A percentile compares a stretch with the other conserved stretches of the same genome.
Evolutionary conservation across 2,329 filamentous ascomycete species (phyloP).

Genomic region (Xylariaceae sp.): DNA sequence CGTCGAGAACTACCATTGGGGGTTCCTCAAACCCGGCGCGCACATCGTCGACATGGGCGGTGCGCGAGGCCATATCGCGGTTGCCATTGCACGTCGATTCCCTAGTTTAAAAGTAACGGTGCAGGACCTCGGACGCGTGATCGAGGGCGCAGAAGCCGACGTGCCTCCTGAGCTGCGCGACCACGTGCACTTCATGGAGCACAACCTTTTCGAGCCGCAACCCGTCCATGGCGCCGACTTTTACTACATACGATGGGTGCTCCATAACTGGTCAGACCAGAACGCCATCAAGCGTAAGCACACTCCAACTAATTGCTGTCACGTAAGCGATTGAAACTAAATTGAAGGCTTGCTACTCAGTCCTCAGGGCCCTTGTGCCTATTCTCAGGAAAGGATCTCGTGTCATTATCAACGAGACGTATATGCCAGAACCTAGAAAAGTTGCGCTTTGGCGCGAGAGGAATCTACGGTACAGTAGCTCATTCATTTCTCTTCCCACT

Average conservation of each 20-base stretch:
- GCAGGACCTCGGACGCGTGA: neutral
- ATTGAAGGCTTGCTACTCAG: constrained; percentile 24
- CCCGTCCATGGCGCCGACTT: constrained; percentile 29
- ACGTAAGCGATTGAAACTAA: too few species aligned
- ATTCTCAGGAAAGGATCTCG: constrained; percentile 35
- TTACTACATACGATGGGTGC: constrained; percentile 41
- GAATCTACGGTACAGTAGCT: constrained; percentile 9
- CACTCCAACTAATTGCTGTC: too few species aligned
- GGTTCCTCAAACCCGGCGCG: neutral
- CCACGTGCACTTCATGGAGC: constrained; percentile 13
- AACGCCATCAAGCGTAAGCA: too few species aligned
- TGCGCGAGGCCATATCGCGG: constrained; percentile 22
- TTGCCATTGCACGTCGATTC: constrained; percentile 25
- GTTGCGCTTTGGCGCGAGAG: constrained; percentile 14
- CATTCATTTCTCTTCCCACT: too few species aligned
- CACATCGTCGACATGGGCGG: constrained; percentile 21
- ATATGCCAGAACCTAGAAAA: constrained; percentile 5
- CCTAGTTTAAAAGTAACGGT: neutral
- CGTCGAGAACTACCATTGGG: constrained; percentile 16
- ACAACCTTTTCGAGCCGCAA: constrained; percentile 23
- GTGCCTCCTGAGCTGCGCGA: neutral
- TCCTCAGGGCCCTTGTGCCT: constrained; percentile 33
- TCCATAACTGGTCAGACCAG: constrained; percentile 31
- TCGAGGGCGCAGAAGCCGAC: neutral
- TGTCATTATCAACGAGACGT: constrained; percentile 18